Conservation (phyloP, 2,329 filamentous ascomycete species). For the Lachnellula suecica region DNA sequence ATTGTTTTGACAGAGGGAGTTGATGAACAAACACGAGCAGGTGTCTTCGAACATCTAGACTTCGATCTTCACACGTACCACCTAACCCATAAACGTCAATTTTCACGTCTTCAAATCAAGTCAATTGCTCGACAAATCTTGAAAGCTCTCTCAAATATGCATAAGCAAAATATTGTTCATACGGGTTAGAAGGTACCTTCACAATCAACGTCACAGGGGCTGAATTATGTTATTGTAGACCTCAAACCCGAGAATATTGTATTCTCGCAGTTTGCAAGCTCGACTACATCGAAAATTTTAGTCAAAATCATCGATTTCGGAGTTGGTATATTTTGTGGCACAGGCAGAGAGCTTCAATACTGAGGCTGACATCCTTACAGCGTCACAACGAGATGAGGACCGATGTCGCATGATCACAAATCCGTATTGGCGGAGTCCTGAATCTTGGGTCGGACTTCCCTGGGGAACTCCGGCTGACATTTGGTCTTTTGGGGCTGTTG, state of each 20-base stretch:
- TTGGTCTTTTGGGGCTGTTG: conserved; percentile 13
- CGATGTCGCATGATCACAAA: conserved; percentile 10
- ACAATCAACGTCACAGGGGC: not conserved
- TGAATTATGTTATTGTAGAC: conserved; percentile 1
- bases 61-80: conserved; percentile 11
- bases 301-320: conserved; percentile 14
- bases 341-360: not conserved
- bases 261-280: conserved; percentile 3
- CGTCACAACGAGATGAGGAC: conserved; percentile 5
- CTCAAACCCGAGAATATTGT: conserved; percentile 12
- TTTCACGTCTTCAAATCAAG: conserved; percentile 11
- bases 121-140: conserved; percentile 11
- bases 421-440: conserved; percentile 13
- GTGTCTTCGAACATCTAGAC: conserved; percentile 9
- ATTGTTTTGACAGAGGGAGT: conserved; percentile 2
- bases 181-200: conserved; percentile 5
- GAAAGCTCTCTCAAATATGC: conserved; percentile 6
- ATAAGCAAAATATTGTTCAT: conserved; percentile 10
- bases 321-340: conserved; percentile 8
- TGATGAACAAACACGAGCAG: conserved; percentile 1
- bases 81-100: not conserved
- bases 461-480: conserved; percentile 9
- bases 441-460: conserved; percentile 12
- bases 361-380: conserved; percentile 5
- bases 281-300: not conserved